phyloP scores from a whole-genome alignment of 129 eudicot species.

The Solidago caesia region DNA sequence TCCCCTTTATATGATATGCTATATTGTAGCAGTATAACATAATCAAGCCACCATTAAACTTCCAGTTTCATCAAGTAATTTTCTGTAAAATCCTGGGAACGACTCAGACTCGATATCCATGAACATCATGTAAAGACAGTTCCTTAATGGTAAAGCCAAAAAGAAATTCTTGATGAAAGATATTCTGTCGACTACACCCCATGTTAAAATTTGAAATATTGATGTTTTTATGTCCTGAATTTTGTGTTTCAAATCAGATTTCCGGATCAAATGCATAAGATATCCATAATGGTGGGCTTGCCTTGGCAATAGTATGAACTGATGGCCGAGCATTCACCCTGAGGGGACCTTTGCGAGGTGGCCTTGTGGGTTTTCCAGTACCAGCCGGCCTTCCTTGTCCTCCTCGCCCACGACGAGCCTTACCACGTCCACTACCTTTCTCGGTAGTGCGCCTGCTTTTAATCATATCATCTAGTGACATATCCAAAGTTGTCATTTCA shows the following conservation, averaged over 20 bases:
- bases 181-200: conserved; percentile 42
- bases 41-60: conserved; percentile 44
- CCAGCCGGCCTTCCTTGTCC: conserved; percentile 52
- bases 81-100: conserved; percentile 38
- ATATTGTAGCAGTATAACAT: conserved; percentile 30
- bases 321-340: conserved; percentile 75
- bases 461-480: conserved; percentile 74
- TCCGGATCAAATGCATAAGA: conserved; percentile 53
- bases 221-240: conserved; percentile 36
- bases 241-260: conserved; percentile 44
- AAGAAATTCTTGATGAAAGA: conserved; percentile 49
- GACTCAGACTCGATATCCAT: conserved; percentile 36
- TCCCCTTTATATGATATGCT: conserved; percentile 48
- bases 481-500: conserved; percentile 73
- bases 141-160: conserved; percentile 31
- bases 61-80: conserved; percentile 39
- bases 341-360: conserved; percentile 62
- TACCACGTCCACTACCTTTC: conserved; percentile 67
- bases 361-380: conserved; percentile 67
- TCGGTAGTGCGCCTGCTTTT: conserved; percentile 59
- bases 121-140: conserved; percentile 34
- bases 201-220: conserved; percentile 31
- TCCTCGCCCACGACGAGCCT: conserved; percentile 71
- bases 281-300: conserved; percentile 87
- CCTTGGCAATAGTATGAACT: conserved; percentile 81